phyloP scores from a whole-genome alignment of 192 early-diverging fungal species.

The Coemansia sp. region DNA sequence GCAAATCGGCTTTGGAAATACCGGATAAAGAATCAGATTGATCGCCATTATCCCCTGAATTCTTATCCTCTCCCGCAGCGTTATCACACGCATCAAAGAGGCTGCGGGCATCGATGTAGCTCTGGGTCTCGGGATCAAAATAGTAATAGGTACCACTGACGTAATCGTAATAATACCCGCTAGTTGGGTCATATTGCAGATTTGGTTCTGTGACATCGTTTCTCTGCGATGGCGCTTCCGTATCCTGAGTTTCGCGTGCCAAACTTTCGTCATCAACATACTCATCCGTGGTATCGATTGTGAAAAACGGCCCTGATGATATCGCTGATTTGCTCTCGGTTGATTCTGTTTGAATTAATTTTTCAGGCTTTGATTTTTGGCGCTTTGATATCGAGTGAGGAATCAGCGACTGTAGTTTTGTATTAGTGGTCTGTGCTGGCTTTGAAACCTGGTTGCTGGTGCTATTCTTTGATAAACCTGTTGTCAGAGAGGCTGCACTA shows the following conservation, averaged over 20 bases:
- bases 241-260: too few relatives aligned
- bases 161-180: conserved; percentile 46
- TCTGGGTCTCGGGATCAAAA: conserved; percentile 25
- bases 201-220: background rate
- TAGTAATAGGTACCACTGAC: conserved; percentile 27
- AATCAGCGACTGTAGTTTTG: conserved; percentile 12
- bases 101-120: conserved; percentile 25
- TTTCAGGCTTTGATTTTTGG: background rate
- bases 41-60: conserved; percentile 4
- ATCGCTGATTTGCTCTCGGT: background rate
- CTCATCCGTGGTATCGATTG: conserved; percentile 6
- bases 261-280: too few relatives aligned
- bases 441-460: background rate
- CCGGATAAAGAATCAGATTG: conserved; percentile 3
- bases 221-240: background rate
- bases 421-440: background rate
- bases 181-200: conserved; percentile 39
- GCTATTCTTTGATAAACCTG: background rate
- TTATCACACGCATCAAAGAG: conserved; percentile 2
- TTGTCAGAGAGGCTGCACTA: background rate
- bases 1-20: conserved; percentile 22
- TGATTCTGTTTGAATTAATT: background rate
- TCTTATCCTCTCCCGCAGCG: background rate
- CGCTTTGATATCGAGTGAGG: conserved; percentile 39
- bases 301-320: conserved; percentile 24